Percentiles rank a stretch among this genome's conserved stretches.
phyloP scores from a whole-genome alignment of 176 grass and related monocot species.

The Avena atlantica region DNA sequence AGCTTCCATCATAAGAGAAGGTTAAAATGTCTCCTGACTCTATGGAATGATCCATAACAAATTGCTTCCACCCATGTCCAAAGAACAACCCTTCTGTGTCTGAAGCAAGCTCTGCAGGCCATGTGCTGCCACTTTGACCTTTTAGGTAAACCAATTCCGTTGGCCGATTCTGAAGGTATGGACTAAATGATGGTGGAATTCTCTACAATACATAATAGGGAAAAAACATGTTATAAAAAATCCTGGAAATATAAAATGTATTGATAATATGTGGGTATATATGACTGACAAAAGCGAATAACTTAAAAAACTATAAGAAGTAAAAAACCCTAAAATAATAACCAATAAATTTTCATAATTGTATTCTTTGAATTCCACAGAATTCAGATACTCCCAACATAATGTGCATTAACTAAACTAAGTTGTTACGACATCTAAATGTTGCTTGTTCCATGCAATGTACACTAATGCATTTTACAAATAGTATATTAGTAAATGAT shows the following conservation, averaged over 20 bases:
- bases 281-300: neutral
- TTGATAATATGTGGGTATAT: neutral
- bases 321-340: neutral
- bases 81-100: constrained; percentile 47
- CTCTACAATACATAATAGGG: constrained; percentile 52
- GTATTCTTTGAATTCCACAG: neutral
- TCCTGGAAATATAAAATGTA: neutral
- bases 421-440: neutral
- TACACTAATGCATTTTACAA: neutral
- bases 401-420: neutral
- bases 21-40: too few relatives aligned
- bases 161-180: constrained; percentile 44
- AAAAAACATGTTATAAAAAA: neutral
- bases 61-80: too few relatives aligned
- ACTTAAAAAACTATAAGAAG: neutral
- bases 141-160: constrained; percentile 45
- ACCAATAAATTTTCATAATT: neutral
- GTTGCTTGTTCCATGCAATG: constrained; percentile 8
- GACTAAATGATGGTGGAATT: constrained; percentile 49
- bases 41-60: too few relatives aligned
- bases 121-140: constrained; percentile 60
- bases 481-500: neutral
- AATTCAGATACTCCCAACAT: neutral
- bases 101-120: constrained; percentile 50
- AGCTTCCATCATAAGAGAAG: too few relatives aligned